Evolutionary conservation across 768 basidiomycete species (phyloP).

Genomic region (Mycena alexandri): DNA sequence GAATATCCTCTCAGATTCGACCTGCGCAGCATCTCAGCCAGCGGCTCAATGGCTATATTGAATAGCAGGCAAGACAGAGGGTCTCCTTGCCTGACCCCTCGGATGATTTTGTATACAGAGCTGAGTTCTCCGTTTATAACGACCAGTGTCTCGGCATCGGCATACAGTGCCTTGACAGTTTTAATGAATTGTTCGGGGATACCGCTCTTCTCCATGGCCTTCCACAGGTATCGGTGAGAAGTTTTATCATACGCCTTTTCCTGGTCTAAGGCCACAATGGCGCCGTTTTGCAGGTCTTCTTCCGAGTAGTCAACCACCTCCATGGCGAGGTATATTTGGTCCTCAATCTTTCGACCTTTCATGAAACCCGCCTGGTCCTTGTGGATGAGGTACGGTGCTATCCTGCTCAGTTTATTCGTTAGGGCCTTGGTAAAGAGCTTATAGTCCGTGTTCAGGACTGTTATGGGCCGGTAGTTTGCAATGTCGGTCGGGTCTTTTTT

Average conservation of each 20-base stretch:
- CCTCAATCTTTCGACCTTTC: conserved; percentile 1
- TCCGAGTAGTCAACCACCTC: not conserved
- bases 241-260: not conserved
- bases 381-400: not conserved
- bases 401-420: not conserved
- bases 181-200: not conserved
- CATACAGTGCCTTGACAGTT: not conserved
- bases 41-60: not conserved
- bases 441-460: not conserved
- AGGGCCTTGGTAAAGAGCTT: not conserved
- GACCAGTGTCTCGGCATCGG: conserved; percentile 2
- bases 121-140: not conserved
- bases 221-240: conserved; percentile 1
- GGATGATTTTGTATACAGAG: not conserved
- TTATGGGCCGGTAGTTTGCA: not conserved
- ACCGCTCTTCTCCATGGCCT: not conserved
- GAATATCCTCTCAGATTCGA: not conserved
- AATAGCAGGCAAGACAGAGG: conserved; percentile 13
- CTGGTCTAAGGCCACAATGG: too few species aligned
- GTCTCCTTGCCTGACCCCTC: conserved; percentile 8
- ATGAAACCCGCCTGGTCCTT: conserved; percentile 5
- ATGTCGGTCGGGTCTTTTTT: not conserved
- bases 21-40: not conserved
- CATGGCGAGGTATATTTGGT: not conserved
- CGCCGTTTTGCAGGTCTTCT: not conserved